A percentile compares a stretch with the other conserved stretches of the same genome.
phyloP scores from a whole-genome alignment of 257 asterid genomes.

The Sherardia arvensis region DNA sequence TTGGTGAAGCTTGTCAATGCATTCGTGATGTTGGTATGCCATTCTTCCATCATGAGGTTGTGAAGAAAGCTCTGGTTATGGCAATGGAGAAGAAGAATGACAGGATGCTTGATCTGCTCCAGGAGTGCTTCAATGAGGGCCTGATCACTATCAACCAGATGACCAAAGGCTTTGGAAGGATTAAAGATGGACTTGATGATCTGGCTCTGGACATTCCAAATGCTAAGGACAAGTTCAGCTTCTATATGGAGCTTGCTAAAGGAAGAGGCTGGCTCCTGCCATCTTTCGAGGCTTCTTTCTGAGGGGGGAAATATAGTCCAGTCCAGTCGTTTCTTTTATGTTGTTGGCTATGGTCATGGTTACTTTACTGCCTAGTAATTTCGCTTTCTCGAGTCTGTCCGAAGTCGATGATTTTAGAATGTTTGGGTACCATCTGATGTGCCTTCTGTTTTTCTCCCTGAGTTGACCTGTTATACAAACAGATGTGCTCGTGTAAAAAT shows the following conservation, averaged over 20 bases:
- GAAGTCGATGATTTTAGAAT: slow-evolving; percentile 16
- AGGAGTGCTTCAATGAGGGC: slow-evolving; percentile 77
- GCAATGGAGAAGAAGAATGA: slow-evolving; percentile 99
- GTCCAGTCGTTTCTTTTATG: slow-evolving; percentile 20
- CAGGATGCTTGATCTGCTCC: slow-evolving; percentile 67
- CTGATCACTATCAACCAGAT: slow-evolving; percentile 88
- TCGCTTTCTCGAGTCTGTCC: slow-evolving; percentile 11
- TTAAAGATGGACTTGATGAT: slow-evolving; percentile 85
- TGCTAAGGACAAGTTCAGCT: slow-evolving; percentile 64
- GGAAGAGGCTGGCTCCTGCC: slow-evolving; percentile 61
- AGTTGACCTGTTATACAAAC: slow-evolving; percentile 5
- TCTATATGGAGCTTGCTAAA: slow-evolving; percentile 51
- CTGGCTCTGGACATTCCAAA: slow-evolving; percentile 93
- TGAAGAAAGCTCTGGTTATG: slow-evolving; percentile 96
- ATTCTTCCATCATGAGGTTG: slow-evolving; percentile 92
- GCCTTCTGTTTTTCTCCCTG: not conserved
- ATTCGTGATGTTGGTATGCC: slow-evolving; percentile 90
- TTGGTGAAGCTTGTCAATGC: slow-evolving; percentile 88
- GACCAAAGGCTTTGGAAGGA: slow-evolving; percentile 82
- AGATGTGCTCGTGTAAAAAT: slow-evolving; percentile 12
- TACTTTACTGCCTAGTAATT: not conserved
- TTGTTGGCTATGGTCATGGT: slow-evolving; percentile 7
- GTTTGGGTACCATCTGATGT: slow-evolving; percentile 11
- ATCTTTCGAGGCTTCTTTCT: slow-evolving; percentile 23
- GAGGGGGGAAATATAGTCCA: slow-evolving; percentile 16